These are phyloP conservation scores for Tolypocladium guangdongense DNA, from an alignment of 2,329 filamentous ascomycete species.

Conservation along the genomic window DNA sequence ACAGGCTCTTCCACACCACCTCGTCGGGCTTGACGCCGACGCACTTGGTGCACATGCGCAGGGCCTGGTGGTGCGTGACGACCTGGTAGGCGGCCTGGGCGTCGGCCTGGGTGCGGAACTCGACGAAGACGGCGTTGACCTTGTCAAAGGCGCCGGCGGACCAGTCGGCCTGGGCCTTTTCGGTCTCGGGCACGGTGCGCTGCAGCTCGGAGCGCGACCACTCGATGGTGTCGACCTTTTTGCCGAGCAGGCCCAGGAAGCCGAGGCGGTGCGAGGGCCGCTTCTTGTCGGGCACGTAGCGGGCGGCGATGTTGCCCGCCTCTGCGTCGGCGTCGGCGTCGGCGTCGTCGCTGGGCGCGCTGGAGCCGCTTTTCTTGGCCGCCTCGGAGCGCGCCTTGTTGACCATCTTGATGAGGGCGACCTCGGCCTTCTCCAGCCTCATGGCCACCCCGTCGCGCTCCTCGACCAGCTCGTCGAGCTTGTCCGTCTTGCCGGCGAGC, in stretches of 20 bases:
- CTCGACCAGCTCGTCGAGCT: constrained; percentile 66
- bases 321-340: constrained; percentile 41
- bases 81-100: constrained; percentile 81
- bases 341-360: background rate
- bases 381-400: constrained; percentile 26
- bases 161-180: constrained; percentile 52
- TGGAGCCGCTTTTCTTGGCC: constrained; percentile 19
- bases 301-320: constrained; percentile 51
- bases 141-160: constrained; percentile 51
- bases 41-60: constrained; percentile 76
- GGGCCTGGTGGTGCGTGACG: constrained; percentile 66
- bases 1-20: constrained; percentile 75
- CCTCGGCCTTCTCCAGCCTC: constrained; percentile 74
- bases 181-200: constrained; percentile 52
- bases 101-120: constrained; percentile 71
- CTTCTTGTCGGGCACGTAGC: constrained; percentile 56
- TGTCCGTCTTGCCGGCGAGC: constrained; percentile 64
- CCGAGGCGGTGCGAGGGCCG: constrained; percentile 60
- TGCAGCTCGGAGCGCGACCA: constrained; percentile 55
- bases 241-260: constrained; percentile 51
- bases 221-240: constrained; percentile 72
- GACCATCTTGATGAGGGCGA: constrained; percentile 60
- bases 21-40: constrained; percentile 74
- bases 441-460: constrained; percentile 65
- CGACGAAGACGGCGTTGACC: constrained; percentile 76